Evolutionary conservation across 495 filamentous ascomycete genomes (phyloP).

Genomic region (Trichoderma reesei): DNA sequence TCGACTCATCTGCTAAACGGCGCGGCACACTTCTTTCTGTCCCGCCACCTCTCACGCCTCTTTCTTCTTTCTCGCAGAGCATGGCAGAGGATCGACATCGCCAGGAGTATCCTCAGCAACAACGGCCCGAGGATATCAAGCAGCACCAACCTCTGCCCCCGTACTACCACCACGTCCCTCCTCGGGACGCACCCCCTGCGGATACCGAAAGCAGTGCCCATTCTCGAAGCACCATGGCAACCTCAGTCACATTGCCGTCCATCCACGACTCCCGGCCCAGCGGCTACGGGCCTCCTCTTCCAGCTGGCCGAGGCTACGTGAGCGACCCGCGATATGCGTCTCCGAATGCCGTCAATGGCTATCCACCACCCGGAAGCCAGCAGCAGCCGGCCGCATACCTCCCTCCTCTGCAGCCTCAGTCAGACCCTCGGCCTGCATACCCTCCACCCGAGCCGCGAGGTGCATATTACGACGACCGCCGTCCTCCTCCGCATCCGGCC

Average conservation of each 20-base stretch:
- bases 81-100: slow-evolving; percentile 33
- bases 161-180: slow-evolving; percentile 33
- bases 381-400: slow-evolving; percentile 15
- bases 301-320: slow-evolving; percentile 6
- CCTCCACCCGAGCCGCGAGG: slow-evolving; percentile 12
- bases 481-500: slow-evolving; percentile 16
- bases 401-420: slow-evolving; percentile 14
- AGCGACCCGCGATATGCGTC: slow-evolving; percentile 10
- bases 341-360: slow-evolving; percentile 12
- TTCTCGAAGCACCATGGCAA: slow-evolving; percentile 23
- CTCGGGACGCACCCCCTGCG: slow-evolving; percentile 32
- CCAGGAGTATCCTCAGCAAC: slow-evolving; percentile 9
- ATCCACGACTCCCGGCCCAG: slow-evolving; percentile 22
- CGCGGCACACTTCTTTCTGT: not conserved
- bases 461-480: slow-evolving; percentile 12
- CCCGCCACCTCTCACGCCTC: not conserved
- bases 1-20: not conserved
- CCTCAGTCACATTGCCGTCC: slow-evolving; percentile 27
- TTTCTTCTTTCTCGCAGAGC: slow-evolving; percentile 12
- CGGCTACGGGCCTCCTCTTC: slow-evolving; percentile 5
- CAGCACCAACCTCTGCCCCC: slow-evolving; percentile 18
- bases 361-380: slow-evolving; percentile 11
- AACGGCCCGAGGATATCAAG: slow-evolving; percentile 8
- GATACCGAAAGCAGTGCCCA: slow-evolving; percentile 21
- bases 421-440: slow-evolving; percentile 16